Evolutionary conservation across 345 rosid species (phyloP), one percentile per base, ranked within the genome.

Genomic region (Heritiera littoralis): DNA sequence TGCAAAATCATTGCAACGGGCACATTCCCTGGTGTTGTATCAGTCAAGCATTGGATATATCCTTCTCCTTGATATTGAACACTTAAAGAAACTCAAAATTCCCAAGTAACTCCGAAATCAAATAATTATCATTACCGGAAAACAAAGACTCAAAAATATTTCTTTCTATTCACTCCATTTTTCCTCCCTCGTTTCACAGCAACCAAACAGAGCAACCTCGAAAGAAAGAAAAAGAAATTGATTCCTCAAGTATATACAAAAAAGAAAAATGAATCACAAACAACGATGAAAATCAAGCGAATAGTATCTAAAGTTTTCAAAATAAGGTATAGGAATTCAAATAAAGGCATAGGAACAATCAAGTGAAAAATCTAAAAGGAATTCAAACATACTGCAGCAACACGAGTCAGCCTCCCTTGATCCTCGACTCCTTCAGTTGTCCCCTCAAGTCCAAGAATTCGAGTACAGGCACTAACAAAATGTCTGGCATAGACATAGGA

Each of bases 401-500:
- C 99, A 81, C 98, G 88, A 72, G 99, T 97, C 80, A 94, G 88
- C 89, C 77, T 94, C 68, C 98, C 98, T 87, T 97, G 98, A 89
- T 94, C 94, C 78, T 94, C 99, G 70, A 97, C 99, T 77, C 99
- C 98, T 81, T 94, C 98, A 66, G 99, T 98, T 74, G 99, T 97
- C 78, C 98, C 99, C 85, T 97, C 99, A 68, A 93, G 90, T 79
- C 98, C 99, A 88, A 97, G 98, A 79, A 97, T 97, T 79, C 99
- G 95, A 77, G 99, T 94, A 76, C 99, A 97, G 63, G 99, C 98
- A 74, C 99, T 96, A 78, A 97, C 99, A 87, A 97, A 97, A 73
- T 96, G 99, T 81, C 98, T 90, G 78, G 98, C 99, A 82, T 96
- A 96, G 87, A 94, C 99, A 84, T 96, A 96, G 56, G 98, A 94